These are phyloP conservation scores for Avicennia marina DNA, from an alignment of 257 asterid genomes.

Conservation along the genomic window DNA sequence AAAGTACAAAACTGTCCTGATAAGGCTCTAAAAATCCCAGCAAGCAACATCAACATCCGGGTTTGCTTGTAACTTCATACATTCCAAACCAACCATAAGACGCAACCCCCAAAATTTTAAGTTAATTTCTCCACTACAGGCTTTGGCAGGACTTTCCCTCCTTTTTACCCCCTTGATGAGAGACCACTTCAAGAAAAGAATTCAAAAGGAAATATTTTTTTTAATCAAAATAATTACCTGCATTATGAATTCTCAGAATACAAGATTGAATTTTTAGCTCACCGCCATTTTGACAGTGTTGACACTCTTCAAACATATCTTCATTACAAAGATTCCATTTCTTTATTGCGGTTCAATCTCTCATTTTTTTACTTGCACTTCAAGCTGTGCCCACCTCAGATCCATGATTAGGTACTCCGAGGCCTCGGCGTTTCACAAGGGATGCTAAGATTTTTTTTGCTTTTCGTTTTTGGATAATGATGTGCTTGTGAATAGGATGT, in stretches of 20 bases:
- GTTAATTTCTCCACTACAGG: too few relatives aligned
- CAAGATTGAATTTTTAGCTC: conserved; percentile 39
- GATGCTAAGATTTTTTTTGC: conserved; percentile 9
- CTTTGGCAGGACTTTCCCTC: too few relatives aligned
- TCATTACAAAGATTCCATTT: conserved; percentile 50
- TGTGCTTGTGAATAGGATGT: conserved; percentile 38
- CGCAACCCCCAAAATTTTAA: too few relatives aligned
- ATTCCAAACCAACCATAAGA: too few relatives aligned
- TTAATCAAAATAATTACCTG: conserved; percentile 18
- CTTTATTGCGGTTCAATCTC: background rate
- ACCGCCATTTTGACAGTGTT: conserved; percentile 29
- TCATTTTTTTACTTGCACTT: conserved; percentile 38
- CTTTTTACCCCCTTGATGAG: too few relatives aligned
- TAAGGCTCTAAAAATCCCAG: too few relatives aligned
- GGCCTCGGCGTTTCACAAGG: conserved; percentile 20
- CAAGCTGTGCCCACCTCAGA: conserved; percentile 64
- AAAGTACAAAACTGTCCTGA: too few relatives aligned
- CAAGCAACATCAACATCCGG: too few relatives aligned
- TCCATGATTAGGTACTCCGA: conserved; percentile 60
- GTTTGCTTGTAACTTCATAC: too few relatives aligned
- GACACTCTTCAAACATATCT: conserved; percentile 29
- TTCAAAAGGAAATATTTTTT: too few relatives aligned
- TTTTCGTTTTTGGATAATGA: too few relatives aligned
- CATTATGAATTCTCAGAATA: conserved; percentile 33
- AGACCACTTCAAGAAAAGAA: too few relatives aligned